Percentiles rank a stretch among this genome's conserved stretches.
These are phyloP conservation scores for Claviceps arundinis DNA, from an alignment of 2,329 filamentous ascomycete genomes.

Conservation along the genomic window DNA sequence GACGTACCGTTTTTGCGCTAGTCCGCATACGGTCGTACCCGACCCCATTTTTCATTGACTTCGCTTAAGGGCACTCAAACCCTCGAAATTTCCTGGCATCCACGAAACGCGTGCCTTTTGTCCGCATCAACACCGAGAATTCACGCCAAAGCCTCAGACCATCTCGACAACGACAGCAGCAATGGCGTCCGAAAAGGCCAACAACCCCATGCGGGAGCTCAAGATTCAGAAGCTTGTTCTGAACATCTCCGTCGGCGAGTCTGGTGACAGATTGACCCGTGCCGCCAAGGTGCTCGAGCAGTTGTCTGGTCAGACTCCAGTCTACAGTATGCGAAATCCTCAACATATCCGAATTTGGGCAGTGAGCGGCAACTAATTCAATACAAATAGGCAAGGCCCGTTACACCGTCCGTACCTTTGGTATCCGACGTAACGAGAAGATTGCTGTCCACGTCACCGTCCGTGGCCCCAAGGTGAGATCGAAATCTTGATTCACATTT, in stretches of 20 bases:
- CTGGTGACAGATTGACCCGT: constrained; percentile 99
- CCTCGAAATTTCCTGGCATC: constrained; percentile 23
- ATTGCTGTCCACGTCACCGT: constrained; percentile 99
- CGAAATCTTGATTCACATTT: background rate
- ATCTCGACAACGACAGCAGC: constrained; percentile 24
- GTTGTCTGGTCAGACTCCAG: constrained; percentile 97
- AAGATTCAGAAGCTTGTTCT: constrained; percentile 99
- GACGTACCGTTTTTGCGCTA: constrained; percentile 19
- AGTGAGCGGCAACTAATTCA: constrained; percentile 8
- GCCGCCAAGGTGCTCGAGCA: constrained; percentile 99
- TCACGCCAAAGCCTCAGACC: constrained; percentile 20
- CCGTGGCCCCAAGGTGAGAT: constrained; percentile 66
- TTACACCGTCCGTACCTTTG: constrained; percentile 99
- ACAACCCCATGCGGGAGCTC: constrained; percentile 99
- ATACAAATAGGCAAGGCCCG: constrained; percentile 75
- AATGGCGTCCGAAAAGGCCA: constrained; percentile 63
- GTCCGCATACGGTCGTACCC: constrained; percentile 2
- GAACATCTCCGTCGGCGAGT: constrained; percentile 99
- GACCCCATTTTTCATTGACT: constrained; percentile 12
- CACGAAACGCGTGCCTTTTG: constrained; percentile 20
- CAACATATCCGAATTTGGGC: background rate
- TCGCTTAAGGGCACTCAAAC: constrained; percentile 27
- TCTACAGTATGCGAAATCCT: constrained; percentile 65
- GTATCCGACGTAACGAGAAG: constrained; percentile 99
- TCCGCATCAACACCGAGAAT: too few species aligned